Percentiles rank a stretch among this genome's conserved stretches.
Conservation (phyloP, 1,139 yeast species). For the Saccharomycopsis phalli region DNA sequence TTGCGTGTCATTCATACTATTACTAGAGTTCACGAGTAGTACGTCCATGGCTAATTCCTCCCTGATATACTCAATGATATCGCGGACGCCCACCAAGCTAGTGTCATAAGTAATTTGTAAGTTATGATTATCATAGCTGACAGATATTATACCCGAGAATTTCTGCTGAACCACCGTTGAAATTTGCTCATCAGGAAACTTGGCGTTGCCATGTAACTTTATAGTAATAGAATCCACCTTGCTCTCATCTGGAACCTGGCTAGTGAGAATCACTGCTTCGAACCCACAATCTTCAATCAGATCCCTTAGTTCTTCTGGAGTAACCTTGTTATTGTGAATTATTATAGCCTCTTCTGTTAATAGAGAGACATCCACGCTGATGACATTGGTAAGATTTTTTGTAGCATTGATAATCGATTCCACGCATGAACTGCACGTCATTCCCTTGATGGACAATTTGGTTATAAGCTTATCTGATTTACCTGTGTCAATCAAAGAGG, state of each 20-base stretch:
- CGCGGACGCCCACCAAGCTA: conserved; percentile 34
- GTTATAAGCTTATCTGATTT: conserved; percentile 21
- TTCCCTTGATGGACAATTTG: conserved; percentile 43
- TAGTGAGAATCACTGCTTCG: conserved; percentile 37
- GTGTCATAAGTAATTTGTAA: conserved; percentile 30
- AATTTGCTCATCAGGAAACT: neutral
- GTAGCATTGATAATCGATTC: conserved; percentile 53
- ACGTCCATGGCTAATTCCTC: conserved; percentile 23
- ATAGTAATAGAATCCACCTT: neutral
- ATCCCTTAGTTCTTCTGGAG: conserved; percentile 33
- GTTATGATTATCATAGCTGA: neutral
- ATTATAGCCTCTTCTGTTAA: conserved; percentile 67
- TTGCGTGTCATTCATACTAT: conserved; percentile 50
- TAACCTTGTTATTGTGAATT: conserved; percentile 32
- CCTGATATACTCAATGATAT: conserved; percentile 33
- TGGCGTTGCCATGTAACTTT: conserved; percentile 12
- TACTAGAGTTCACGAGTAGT: conserved; percentile 22
- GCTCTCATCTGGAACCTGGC: conserved; percentile 11
- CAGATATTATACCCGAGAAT: conserved; percentile 9
- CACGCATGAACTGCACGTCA: conserved; percentile 86
- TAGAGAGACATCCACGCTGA: conserved; percentile 50
- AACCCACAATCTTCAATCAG: conserved; percentile 72
- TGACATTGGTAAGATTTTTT: conserved; percentile 32
- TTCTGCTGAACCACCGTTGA: neutral
- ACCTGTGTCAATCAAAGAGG: conserved; percentile 25